Conservation (phyloP, 352 stramenopile species). For the Globisporangium paroecandrum region DNA sequence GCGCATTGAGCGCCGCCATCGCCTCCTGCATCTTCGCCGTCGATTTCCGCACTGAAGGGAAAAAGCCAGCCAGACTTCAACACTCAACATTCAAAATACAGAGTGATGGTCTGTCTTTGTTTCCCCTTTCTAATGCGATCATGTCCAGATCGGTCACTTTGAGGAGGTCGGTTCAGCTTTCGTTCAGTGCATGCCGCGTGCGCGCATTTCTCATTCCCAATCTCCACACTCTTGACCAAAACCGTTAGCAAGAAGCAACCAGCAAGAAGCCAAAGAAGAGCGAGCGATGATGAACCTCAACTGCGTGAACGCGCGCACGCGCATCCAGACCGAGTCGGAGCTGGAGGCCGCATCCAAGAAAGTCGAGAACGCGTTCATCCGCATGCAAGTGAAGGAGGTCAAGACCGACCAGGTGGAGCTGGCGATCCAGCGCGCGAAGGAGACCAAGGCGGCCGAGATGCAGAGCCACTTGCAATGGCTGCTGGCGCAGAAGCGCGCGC, state of each 20-base stretch:
- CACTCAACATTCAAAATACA: conserved; percentile 21
- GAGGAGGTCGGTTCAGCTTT: conserved; percentile 4
- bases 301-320: conserved; percentile 56
- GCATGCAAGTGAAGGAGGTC: conserved; percentile 55
- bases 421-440: conserved; percentile 37
- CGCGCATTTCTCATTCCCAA: background rate
- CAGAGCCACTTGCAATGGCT: conserved; percentile 58
- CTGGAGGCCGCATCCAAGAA: conserved; percentile 67
- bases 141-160: conserved; percentile 13
- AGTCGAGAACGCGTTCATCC: conserved; percentile 51
- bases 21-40: conserved; percentile 19
- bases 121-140: conserved; percentile 18
- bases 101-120: conserved; percentile 25
- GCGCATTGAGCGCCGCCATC: conserved; percentile 27
- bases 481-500: conserved; percentile 34
- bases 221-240: background rate
- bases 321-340: conserved; percentile 53
- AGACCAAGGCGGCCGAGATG: conserved; percentile 39
- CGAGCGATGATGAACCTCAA: conserved; percentile 51
- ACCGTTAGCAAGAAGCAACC: conserved; percentile 1
- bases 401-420: conserved; percentile 34
- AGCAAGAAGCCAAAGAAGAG: no score
- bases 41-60: conserved; percentile 2
- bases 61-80: background rate
- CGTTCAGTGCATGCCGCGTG: background rate